Evolutionary conservation across 345 rosid species (phyloP), one percentile per base, ranked within the genome.

Genomic region (Camelina neglecta): DNA sequence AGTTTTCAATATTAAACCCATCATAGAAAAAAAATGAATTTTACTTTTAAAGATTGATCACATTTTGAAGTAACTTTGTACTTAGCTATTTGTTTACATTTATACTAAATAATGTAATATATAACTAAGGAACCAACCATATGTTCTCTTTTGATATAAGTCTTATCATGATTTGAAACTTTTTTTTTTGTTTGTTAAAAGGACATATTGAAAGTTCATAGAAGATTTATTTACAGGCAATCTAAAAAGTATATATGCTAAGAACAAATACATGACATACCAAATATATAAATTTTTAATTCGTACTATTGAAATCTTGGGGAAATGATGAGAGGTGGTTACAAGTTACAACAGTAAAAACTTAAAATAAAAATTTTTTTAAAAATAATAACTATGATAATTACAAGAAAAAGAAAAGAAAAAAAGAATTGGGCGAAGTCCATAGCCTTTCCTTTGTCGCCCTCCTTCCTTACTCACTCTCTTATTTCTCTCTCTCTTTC

Each of bases 401-500:
- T 45, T 47, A 47, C 8, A 29, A 29, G 5, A 15, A 5, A 45
- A 15, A 71, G 38, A 50, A 1, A 6, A 2, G 3, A 60, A 33
- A 35, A n/a, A 49, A 21, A 71, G 38, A 50, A 1, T 11, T 49
- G 59, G 60, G 60, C 33, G 16, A 72, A 62, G 47, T 42, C 63
- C 71, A 42, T 74, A 47, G 74, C 77, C 84, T 69, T 67, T 54
- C 18, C 69, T 20, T 44, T 49, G 2, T 31, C 44, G 47, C 62
- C 47, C 62, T 39, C 47, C 62, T 39, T 26, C 20, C 48, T 56
- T n/a, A 20, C 73, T 63, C 73, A 41, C 77, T 79, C 73, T n/a
- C 4, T 26, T 26, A 26, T 26, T 26, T 26, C 29, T 26, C 29
- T 33, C 4, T 11, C 24, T 45, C 16, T 20, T 0, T 44, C 35